Percentiles rank a stretch among this genome's conserved stretches.
These are phyloP conservation scores for Pichia kudriavzevii DNA, from an alignment of 1,139 yeast species.

Conservation along the genomic window DNA sequence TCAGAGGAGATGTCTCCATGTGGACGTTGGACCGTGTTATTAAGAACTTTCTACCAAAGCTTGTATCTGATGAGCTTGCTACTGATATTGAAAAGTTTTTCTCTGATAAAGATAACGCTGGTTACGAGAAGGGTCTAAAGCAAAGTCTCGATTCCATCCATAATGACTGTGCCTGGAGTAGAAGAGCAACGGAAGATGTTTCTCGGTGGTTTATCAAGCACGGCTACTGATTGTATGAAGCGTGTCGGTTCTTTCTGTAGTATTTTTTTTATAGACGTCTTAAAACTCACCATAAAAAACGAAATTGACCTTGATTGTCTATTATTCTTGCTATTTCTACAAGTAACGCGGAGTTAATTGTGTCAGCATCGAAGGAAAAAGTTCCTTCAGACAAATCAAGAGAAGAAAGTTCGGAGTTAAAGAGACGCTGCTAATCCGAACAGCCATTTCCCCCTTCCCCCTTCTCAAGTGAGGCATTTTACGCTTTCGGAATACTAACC, in stretches of 20 bases:
- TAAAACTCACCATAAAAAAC: too few relatives aligned
- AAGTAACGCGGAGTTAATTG: too few relatives aligned
- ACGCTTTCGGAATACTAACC: too few relatives aligned
- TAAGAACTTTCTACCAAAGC: slow-evolving; percentile 35
- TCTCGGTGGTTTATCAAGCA: slow-evolving; percentile 5
- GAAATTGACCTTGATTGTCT: too few relatives aligned
- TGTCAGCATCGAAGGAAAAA: too few relatives aligned
- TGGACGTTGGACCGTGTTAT: slow-evolving; percentile 52
- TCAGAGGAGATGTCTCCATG: slow-evolving; percentile 22
- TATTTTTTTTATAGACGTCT: too few relatives aligned
- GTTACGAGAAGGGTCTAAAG: slow-evolving; percentile 51
- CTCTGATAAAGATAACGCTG: slow-evolving; percentile 45
- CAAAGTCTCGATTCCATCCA: slow-evolving; percentile 50
- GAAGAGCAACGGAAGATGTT: slow-evolving; percentile 20
- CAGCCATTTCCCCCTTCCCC: too few relatives aligned
- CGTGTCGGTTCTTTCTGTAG: not conserved
- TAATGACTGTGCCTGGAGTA: slow-evolving; percentile 42
- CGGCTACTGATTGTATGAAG: slow-evolving; percentile 12
- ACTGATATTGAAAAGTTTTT: slow-evolving; percentile 47
- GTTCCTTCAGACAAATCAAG: too few relatives aligned
- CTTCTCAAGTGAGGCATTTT: too few relatives aligned
- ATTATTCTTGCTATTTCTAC: too few relatives aligned
- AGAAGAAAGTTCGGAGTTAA: too few relatives aligned
- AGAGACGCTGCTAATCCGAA: too few relatives aligned
- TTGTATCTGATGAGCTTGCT: slow-evolving; percentile 30